Percentiles rank a stretch among this genome's conserved stretches.
phyloP scores from a whole-genome alignment of 148 eudicot genomes.

The Cornus suecica region DNA sequence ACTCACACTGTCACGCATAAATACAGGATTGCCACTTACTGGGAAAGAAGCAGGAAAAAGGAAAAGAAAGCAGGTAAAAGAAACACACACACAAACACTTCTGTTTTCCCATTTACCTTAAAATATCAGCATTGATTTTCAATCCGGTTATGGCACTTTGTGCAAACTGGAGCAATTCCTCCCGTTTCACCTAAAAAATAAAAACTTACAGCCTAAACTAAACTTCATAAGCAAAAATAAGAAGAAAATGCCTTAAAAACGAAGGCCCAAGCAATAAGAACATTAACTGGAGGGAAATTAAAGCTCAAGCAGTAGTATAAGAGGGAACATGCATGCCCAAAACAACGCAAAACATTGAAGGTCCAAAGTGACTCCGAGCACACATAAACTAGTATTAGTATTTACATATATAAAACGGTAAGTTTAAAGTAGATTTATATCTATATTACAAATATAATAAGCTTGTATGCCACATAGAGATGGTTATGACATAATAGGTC shows the following conservation, averaged over 20 bases:
- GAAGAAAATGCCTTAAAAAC: background rate
- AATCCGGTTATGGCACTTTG: conserved; percentile 92
- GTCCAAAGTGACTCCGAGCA: background rate
- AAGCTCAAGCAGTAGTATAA: background rate
- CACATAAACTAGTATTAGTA: background rate
- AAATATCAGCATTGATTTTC: conserved; percentile 77
- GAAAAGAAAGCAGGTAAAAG: background rate
- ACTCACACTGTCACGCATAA: conserved; percentile 3
- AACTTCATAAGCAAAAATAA: background rate
- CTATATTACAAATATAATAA: too few species aligned
- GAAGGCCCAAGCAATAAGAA: background rate
- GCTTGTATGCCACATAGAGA: background rate
- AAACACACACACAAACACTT: too few species aligned
- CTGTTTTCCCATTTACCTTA: conserved; percentile 46
- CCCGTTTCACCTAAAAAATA: conserved; percentile 70
- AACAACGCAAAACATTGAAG: background rate
- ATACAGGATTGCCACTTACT: background rate
- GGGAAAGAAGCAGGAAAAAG: background rate
- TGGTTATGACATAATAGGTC: background rate
- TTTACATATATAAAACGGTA: background rate
- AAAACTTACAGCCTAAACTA: conserved; percentile 1
- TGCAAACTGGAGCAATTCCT: conserved; percentile 94
- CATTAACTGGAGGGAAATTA: background rate
- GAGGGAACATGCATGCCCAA: background rate
- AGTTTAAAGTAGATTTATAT: too few species aligned